Conservation (phyloP, 805 yeast species). For the Suhomyces kilbournensis region DNA sequence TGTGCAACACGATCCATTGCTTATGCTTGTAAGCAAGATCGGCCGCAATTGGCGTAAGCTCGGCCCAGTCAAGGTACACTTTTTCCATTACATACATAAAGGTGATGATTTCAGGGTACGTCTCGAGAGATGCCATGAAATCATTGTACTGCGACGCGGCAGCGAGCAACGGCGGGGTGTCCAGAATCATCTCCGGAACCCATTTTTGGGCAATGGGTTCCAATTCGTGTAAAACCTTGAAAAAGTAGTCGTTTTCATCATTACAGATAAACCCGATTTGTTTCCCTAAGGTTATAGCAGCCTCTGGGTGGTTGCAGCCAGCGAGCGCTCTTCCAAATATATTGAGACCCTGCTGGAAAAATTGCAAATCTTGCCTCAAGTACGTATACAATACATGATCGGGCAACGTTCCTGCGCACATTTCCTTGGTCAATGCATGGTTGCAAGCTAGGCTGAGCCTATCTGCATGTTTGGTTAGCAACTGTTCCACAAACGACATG, state of each 20-base stretch:
- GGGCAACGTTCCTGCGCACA: conserved; percentile 45
- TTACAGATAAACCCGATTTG: conserved; percentile 50
- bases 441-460: conserved; percentile 28
- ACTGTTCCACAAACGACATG: conserved; percentile 17
- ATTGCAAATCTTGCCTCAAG: conserved; percentile 48
- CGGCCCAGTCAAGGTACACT: conserved; percentile 54
- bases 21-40: conserved; percentile 44
- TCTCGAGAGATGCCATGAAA: conserved; percentile 27
- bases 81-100: conserved; percentile 47
- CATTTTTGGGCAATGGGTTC: conserved; percentile 12
- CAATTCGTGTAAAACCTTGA: conserved; percentile 22
- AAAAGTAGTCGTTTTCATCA: conserved; percentile 49
- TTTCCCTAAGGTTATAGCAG: conserved; percentile 43
- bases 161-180: conserved; percentile 20
- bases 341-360: conserved; percentile 42
- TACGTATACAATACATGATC: conserved; percentile 43
- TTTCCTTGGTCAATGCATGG: conserved; percentile 43
- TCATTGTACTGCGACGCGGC: conserved; percentile 38
- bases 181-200: conserved; percentile 17
- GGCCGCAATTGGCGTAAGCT: conserved; percentile 16
- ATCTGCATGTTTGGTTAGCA: conserved; percentile 19
- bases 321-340: conserved; percentile 45
- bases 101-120: conserved; percentile 44
- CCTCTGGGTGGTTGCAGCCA: conserved; percentile 35
- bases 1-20: conserved; percentile 53